Evolutionary conservation across 805 yeast species (phyloP), one percentile per base, ranked within the genome.

Genomic region (Hanseniaspora pseudoguilliermondii): DNA sequence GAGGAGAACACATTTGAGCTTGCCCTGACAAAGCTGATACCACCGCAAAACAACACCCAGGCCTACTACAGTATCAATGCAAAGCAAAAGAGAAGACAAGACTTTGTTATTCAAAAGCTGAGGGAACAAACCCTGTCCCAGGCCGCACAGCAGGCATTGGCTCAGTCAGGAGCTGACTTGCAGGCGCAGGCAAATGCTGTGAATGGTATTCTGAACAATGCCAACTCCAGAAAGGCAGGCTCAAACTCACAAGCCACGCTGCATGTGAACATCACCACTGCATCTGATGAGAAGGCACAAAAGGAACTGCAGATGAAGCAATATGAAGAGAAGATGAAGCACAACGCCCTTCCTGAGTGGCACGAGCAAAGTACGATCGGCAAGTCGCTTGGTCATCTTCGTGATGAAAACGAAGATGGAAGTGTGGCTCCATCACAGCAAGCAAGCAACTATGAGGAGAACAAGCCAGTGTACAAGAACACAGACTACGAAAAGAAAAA

Each of bases 301-400:
- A 77, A 80, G 61, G 89, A 83, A 69, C 76, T 77, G 62, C 77
- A 74, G 65, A 82, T 81, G 62, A 73, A 79, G 65, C 84, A 85
- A 67, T 69, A 81, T 74, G 73, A 82, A 77, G 76, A 81, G 79
- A 68, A 83, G 77, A 68, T 90, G 68, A 83, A 85, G 65, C 96
- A 91, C 68, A 93, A 93, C 66, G 96, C 96, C 4, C 75, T 93
- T 61, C 99, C 99, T 8, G 83, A 93, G 32, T 93, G 99, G 99
- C 96, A 93, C 66, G 81, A 84, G 60, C 83, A 84, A 62, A 81
- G 91, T 65, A 90, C 99, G 0, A 91, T 91, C 61, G 96, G 95
- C 47, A 75, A 82, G 61, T 69, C 76, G 15, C 67, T 79, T 57
- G 86, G 83, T 57, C 76, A 73, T 59, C 63, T 81, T 57, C 83